Percentiles rank a stretch among this genome's conserved stretches.
phyloP scores from a whole-genome alignment of 2,329 filamentous ascomycete species.

The Exophiala sp. region DNA sequence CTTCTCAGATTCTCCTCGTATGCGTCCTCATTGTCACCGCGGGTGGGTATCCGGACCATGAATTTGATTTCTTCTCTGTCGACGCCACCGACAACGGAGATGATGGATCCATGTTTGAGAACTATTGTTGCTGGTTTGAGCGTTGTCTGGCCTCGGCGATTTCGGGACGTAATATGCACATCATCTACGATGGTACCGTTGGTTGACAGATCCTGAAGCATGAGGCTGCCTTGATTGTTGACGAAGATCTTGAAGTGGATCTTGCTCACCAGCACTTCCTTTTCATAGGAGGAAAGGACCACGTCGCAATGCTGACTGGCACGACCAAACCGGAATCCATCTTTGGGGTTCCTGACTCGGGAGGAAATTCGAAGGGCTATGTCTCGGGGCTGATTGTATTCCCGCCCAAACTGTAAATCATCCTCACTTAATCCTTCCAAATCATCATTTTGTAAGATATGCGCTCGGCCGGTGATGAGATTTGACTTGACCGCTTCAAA shows the following conservation, averaged over 20 bases:
- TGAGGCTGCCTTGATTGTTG: constrained; percentile 76
- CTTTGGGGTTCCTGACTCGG: constrained; percentile 57
- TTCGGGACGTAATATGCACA: constrained; percentile 50
- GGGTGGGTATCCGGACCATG: constrained; percentile 74
- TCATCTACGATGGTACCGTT: constrained; percentile 88
- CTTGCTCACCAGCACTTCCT: constrained; percentile 74
- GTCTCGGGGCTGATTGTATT: constrained; percentile 43
- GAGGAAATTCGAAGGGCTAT: constrained; percentile 77
- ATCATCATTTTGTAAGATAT: constrained; percentile 52
- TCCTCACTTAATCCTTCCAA: constrained; percentile 40
- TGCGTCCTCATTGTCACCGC: constrained; percentile 60
- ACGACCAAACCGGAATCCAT: constrained; percentile 83
- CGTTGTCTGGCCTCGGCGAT: constrained; percentile 18
- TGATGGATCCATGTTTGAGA: constrained; percentile 64
- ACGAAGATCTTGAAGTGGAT: constrained; percentile 92
- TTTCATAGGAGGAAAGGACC: constrained; percentile 61
- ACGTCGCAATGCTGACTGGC: constrained; percentile 67
- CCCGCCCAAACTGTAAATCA: constrained; percentile 33
- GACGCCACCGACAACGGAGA: constrained; percentile 56
- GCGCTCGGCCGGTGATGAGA: constrained; percentile 48
- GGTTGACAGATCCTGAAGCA: constrained; percentile 92
- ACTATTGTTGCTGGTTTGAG: constrained; percentile 50
- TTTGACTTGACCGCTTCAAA: constrained; percentile 62
- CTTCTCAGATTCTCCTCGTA: constrained; percentile 64
- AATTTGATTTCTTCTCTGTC: constrained; percentile 65